Evolutionary conservation across 225 moss, liverwort and hornwort genomes (phyloP), one percentile per base, ranked within the genome.

Genomic region (Marchantia paleacea): DNA sequence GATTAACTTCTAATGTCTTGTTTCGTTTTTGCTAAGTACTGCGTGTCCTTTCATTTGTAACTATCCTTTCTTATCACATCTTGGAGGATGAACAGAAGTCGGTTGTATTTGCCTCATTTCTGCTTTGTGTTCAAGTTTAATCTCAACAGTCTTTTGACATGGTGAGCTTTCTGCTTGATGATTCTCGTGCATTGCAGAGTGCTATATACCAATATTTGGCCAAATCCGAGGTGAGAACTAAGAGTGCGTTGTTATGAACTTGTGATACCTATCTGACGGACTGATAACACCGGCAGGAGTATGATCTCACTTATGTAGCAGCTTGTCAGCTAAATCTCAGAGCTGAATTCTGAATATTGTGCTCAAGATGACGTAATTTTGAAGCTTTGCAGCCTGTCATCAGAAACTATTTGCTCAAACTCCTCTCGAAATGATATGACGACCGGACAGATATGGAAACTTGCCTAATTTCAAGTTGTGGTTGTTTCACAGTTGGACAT

Each of bases 151-250:
- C 12, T 28, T 66, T 29, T 25, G 66, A 28, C 28, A 19, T 62
- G 24, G 62, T 62, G 18, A 62, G 8, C n/a, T 14, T 62, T 16
- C n/a, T 62, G 18, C 12, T 18, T 69, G 72, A 8, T 19, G 24
- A 28, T 58, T 80, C 7, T 50, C 57, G 69, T 52, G 12, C 63
- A 55, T 30, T 80, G 76, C 88, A 90, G 90, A 91, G 91, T 86
- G 85, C 86, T 77, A 69, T 91, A 31, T 91, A 91, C 80, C 86
- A 79, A 47, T 91, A 87, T 66, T 24, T 91, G 47, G 65, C 89
- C 50, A 87, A 75, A 79, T 87, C 89, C 76, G 78, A 89, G 90
- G 90, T 90, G 83, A 84, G 84, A 22, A 16, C 53, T 47, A 22
- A 55, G 52, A 31, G 6, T 49, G 25, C 15, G 16, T 39, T 5